Conservation (phyloP, 805 yeast genomes). For the Middelhovenomyces tepae region DNA sequence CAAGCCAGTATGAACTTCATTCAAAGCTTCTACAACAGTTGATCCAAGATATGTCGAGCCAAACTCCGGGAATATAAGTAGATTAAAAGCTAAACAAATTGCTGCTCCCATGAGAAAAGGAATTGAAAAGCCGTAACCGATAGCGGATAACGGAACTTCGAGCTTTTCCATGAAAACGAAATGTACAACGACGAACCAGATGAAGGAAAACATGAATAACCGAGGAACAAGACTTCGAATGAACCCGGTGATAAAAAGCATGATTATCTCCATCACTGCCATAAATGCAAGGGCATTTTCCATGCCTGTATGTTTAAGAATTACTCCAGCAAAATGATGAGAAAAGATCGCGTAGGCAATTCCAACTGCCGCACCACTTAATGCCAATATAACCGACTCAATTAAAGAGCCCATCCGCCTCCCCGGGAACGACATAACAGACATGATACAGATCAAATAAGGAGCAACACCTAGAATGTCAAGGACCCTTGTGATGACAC, state of each 20-base stretch:
- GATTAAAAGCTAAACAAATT: constrained; percentile 35
- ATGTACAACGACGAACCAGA: constrained; percentile 42
- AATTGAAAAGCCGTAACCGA: constrained; percentile 31
- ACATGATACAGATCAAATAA: constrained; percentile 37
- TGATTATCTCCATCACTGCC: constrained; percentile 37
- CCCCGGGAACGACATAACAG: constrained; percentile 44
- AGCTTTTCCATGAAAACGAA: constrained; percentile 37
- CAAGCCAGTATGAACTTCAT: constrained; percentile 33
- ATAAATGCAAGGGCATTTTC: constrained; percentile 36
- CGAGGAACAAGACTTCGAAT: constrained; percentile 39
- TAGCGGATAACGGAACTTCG: constrained; percentile 22
- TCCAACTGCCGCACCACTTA: constrained; percentile 36
- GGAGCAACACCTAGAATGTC: constrained; percentile 33
- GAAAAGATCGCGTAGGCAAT: constrained; percentile 35
- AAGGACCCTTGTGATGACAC: constrained; percentile 32
- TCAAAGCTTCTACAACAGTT: constrained; percentile 32
- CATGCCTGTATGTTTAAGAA: constrained; percentile 23
- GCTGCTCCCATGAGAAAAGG: constrained; percentile 43
- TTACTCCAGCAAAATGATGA: constrained; percentile 33
- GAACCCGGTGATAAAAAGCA: constrained; percentile 43
- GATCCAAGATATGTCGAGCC: constrained; percentile 43
- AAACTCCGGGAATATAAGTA: constrained; percentile 42
- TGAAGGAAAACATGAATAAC: constrained; percentile 39
- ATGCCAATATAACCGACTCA: constrained; percentile 34
- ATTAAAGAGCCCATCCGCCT: constrained; percentile 41